These are phyloP conservation scores for Saturnispora kantuleensis DNA, from an alignment of 805 yeast species.

Conservation along the genomic window DNA sequence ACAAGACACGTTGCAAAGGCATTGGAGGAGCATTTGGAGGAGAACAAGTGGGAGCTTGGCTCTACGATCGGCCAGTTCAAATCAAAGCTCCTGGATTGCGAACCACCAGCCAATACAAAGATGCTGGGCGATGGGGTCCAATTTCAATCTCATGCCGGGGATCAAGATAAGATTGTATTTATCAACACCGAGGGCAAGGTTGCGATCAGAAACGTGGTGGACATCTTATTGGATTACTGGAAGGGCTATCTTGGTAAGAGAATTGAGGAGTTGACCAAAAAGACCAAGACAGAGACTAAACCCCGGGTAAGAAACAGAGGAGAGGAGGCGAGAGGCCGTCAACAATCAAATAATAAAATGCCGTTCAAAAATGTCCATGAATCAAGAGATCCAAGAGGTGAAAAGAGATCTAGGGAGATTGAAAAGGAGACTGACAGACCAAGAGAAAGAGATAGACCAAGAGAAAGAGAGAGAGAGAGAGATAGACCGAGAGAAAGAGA, in stretches of 20 bases:
- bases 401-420: no score
- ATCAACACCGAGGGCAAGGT: slow-evolving; percentile 6
- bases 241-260: not conserved
- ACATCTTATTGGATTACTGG: slow-evolving; percentile 8
- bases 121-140: slow-evolving; percentile 6
- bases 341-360: not conserved
- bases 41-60: not conserved
- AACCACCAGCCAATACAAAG: not conserved
- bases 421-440: not conserved
- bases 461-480: not conserved
- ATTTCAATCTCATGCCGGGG: slow-evolving; percentile 3
- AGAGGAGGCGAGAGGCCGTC: not conserved
- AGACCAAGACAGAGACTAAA: not conserved
- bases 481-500: no score
- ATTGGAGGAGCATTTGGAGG: not conserved
- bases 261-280: not conserved
- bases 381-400: no score
- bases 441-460: not conserved
- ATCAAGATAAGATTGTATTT: slow-evolving; percentile 3
- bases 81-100: not conserved
- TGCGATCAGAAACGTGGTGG: slow-evolving; percentile 4
- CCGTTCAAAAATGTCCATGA: no score
- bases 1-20: not conserved
- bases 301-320: not conserved
- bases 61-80: not conserved